Conservation (phyloP, 352 stramenopile genomes). For the Globisporangium cederbergense region DNA sequence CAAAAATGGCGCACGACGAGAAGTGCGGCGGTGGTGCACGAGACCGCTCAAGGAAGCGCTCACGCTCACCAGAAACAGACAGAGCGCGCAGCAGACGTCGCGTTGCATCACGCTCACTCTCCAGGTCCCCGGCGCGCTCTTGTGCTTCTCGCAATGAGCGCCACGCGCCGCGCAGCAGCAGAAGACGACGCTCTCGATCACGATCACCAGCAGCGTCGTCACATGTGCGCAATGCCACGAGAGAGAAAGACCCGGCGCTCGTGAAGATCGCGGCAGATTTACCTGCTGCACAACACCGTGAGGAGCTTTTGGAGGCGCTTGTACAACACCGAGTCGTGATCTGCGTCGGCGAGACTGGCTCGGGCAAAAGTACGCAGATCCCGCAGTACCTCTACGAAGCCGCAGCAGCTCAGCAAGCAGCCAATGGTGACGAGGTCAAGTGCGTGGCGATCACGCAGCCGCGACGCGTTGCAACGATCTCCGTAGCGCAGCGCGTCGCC, state of each 20-base stretch:
- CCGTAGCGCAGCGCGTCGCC: conserved; percentile 95
- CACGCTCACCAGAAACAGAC: not conserved
- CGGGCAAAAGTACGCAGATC: conserved; percentile 94
- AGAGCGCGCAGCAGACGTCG: not conserved
- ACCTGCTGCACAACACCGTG: conserved; percentile 44
- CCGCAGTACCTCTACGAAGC: conserved; percentile 62
- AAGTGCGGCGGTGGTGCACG: not conserved
- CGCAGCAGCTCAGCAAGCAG: conserved; percentile 8
- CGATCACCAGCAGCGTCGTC: not conserved
- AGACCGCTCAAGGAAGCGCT: not conserved
- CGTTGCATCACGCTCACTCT: not conserved
- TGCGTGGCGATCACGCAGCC: conserved; percentile 89
- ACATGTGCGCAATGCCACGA: not conserved
- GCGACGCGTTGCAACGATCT: conserved; percentile 96
- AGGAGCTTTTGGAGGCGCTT: conserved; percentile 52
- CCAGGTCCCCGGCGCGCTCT: not conserved
- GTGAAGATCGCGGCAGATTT: conserved; percentile 11
- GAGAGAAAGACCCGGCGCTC: conserved; percentile 13
- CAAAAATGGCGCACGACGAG: no score
- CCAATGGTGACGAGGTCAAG: conserved; percentile 8
- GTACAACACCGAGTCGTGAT: conserved; percentile 55
- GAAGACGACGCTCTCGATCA: not conserved
- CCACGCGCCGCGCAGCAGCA: not conserved
- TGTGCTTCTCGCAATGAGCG: not conserved
- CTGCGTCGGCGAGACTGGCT: conserved; percentile 93